Evolutionary conservation across 148 eudicot genomes (phyloP), one percentile per base, ranked within the genome.

Genomic region (Diospyros lotus): DNA sequence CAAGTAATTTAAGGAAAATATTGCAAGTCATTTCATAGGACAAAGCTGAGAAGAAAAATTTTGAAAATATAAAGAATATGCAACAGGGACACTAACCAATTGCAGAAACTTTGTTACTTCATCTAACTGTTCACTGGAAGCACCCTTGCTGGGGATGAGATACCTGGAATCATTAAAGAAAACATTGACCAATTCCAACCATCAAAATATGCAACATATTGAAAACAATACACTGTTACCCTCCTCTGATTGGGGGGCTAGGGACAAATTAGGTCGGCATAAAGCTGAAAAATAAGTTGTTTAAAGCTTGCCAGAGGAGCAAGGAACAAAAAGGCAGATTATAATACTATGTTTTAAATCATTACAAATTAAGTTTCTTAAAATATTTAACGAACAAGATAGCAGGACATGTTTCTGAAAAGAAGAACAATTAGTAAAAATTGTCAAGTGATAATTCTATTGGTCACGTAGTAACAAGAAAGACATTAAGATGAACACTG

Each of bases 21-120:
- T 18, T 70, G 12, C 28, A 53, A 63, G 14, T 28, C 50, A 56
- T 9, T 4, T 15, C 8, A 15, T 48, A 55, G 68, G 6, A 11
- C 8, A 54, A 53, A 58, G 12, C 58, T 71, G 64, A n/a, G 41
- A 40, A 65, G 5, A 18, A 14, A 28, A 73, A 48, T 8, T 55
- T 4, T 48, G 9, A 46, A n/a, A n/a, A n/a, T n/a, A n/a, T 46
- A 69, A 51, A 1, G 12, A 46, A 59, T 3, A 63, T 4, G 61
- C 59, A 52, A 72, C 4, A 14, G 14, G 13, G 56, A 42, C 54
- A 82, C 83, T 77, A 76, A 95, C 98, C 94, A 95, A 78, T 56
- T 71, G 80, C 75, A 92, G 80, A 82, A 95, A 95, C 68, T 88
- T 77, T 15, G 89, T 78, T 68, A 87, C 86, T 77, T 84, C 80